Base-by-base conservation (phyloP, 2,329 filamentous ascomycete genomes). In the Stachybotrys chlorohalonatus region DNA sequence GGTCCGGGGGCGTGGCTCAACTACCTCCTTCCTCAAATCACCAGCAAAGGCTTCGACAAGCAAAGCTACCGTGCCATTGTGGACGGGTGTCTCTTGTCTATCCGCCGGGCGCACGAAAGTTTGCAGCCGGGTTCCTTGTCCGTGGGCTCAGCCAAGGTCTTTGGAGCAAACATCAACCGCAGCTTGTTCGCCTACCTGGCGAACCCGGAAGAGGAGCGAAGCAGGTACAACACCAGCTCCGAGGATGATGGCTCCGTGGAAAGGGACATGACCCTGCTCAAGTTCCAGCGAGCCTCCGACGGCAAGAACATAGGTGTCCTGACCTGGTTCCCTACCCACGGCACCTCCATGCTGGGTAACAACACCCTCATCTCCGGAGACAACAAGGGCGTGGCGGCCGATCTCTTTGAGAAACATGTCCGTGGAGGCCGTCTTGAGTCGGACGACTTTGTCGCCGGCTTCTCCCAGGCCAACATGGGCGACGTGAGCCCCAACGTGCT, bases 1-100 rank as follows among this genome's bases (percentile, higher is more conserved):
- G 91, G 90, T 0, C 91, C 92, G 0, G 92, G 89, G 5, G 92
- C 88, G 15, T 96, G 90, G 90, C 78, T 94, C 66, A 96, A 96
- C 68, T 96, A 96, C 64, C 79, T 96, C 9, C 76, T 96, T 13
- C 92, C 91, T 9, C 91, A 96, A 65, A 86, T 96, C 62, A 93
- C 91, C 0, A 93, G 86, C 66, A 80, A 86, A 57, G 92, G 92
- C 0, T 96, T 96, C 63, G 82, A 91, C 68, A 85, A 85, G 66
- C 88, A 94, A 66, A 92, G 89, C 63, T 95, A 94, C 65, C 80
- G 84, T 59, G 91, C 92, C 45, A 90, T 96, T 59, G 90, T 96
- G 1, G 85, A 94, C 60, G 92, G 92, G 3, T 86, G 89, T 6
- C 68, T 95, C 6, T 72, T 89, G 6, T 93, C 91, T 2, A 90